Evolutionary conservation across 805 yeast species (phyloP).

Genomic region (Saccharomycopsis sp.): DNA sequence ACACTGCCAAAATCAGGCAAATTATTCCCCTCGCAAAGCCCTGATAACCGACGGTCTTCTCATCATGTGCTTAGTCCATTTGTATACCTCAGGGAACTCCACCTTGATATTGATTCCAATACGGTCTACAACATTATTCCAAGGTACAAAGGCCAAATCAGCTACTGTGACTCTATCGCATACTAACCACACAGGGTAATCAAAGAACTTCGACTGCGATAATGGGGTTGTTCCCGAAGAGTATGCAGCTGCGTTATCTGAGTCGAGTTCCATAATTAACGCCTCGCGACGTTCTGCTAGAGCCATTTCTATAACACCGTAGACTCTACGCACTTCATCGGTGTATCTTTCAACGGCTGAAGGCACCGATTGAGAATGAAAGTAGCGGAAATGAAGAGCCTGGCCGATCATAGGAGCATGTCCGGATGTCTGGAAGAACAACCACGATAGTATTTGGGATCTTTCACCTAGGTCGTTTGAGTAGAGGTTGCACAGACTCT

Average conservation of each 20-base stretch:
- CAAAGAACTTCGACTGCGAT: constrained; percentile 79
- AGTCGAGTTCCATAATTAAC: constrained; percentile 79
- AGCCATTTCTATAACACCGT: constrained; percentile 92
- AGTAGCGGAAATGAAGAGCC: constrained; percentile 87
- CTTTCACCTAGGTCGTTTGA: constrained; percentile 73
- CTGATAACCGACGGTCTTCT: constrained; percentile 85
- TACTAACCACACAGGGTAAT: constrained; percentile 92
- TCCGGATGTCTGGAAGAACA: constrained; percentile 92
- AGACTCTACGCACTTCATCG: constrained; percentile 88
- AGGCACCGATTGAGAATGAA: constrained; percentile 79
- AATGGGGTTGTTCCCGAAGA: constrained; percentile 84
- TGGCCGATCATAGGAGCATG: constrained; percentile 99
- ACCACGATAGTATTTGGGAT: constrained; percentile 80
- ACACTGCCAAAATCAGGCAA: background rate
- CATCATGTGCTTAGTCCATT: constrained; percentile 96
- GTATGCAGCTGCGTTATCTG: constrained; percentile 81
- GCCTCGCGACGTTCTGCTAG: constrained; percentile 89
- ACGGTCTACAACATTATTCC: constrained; percentile 94
- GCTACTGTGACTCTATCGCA: constrained; percentile 82
- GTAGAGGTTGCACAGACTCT: constrained; percentile 65
- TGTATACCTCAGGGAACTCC: constrained; percentile 92
- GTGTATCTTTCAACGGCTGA: constrained; percentile 87
- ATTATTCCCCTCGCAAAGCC: constrained; percentile 68
- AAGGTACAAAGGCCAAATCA: constrained; percentile 87
- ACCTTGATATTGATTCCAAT: constrained; percentile 81